These are phyloP conservation scores for Opeltia flavorubescens DNA, from an alignment of 495 filamentous ascomycete species.

Conservation along the genomic window DNA sequence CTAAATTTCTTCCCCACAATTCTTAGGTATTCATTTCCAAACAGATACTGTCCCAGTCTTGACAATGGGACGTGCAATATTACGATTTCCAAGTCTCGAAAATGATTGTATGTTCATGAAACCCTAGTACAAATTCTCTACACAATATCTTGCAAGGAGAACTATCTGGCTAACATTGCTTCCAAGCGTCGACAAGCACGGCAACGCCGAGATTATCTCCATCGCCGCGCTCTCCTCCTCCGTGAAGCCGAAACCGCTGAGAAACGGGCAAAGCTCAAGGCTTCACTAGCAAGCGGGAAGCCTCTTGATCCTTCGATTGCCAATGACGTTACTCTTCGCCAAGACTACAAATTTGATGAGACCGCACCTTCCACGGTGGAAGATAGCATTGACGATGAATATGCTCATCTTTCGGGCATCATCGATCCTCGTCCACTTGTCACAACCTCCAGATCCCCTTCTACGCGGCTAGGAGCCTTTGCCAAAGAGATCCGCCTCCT, in stretches of 20 bases:
- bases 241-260: constrained; percentile 85
- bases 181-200: constrained; percentile 51
- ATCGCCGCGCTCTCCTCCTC: constrained; percentile 64
- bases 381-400: constrained; percentile 78
- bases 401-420: constrained; percentile 68
- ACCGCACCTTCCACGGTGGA: constrained; percentile 48
- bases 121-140: too few species aligned
- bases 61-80: too few species aligned
- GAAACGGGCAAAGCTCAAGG: constrained; percentile 74
- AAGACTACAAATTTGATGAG: constrained; percentile 91
- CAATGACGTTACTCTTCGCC: constrained; percentile 71
- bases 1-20: too few species aligned
- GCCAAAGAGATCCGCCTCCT: constrained; percentile 92
- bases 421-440: constrained; percentile 81
- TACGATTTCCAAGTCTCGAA: too few species aligned
- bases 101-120: too few species aligned
- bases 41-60: too few species aligned
- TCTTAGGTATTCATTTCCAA: too few species aligned
- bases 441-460: constrained; percentile 81
- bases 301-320: constrained; percentile 78
- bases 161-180: neutral
- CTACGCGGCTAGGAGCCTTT: constrained; percentile 69
- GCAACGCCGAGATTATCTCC: constrained; percentile 87
- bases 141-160: too few species aligned
- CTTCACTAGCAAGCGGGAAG: constrained; percentile 70